Base-by-base conservation (phyloP, 805 yeast genomes). In the Ogataea glucozyma region DNA sequence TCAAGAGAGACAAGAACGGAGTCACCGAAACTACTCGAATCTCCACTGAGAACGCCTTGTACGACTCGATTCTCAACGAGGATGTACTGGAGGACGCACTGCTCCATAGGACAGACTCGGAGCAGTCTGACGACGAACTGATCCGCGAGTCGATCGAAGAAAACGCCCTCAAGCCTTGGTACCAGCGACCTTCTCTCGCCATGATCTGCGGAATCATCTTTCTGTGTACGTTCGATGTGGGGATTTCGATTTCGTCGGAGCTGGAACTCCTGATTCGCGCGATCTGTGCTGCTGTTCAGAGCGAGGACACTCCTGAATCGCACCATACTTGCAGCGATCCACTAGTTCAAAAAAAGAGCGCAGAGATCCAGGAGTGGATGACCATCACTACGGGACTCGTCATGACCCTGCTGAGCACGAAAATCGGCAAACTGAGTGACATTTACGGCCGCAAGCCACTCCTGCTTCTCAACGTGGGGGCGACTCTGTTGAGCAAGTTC, bases 371-470 rank as follows among this genome's bases (percentile, higher is more conserved):
- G 41, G 72, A 82, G 38, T 64, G 69, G 43, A 52, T 56, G 14
- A 59, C 67, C 31, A 49, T 81, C 5, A 43, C 71, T 2, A 53
- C 65, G 4, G 81, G 81, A 0, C 43, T 74, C 0, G 56, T 77
- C 3, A 69, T 73, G 21, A 67, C 79, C 18, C 43, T 81, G 1
- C 74, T 80, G n/a, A 64, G 80, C 44, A 83, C 85, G 1, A 80
- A 79, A 50, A 62, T 84, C 43, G 84, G 88, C 2, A 76, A 78
- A 39, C 56, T 78, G 11, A 78, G 86, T 16, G 93, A 85, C 57
- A 62, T 78, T 24, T 66, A 72, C 46, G 93, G 93, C 2, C 67
- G 93, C 43, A 75, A 74, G 31, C 67, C 73, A 7, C 61, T 78
- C 4, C 62, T 84, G 29, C 46, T 69, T 1, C 57, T 65, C 26